phyloP scores from a whole-genome alignment of 192 early-diverging fungal genomes.

The Backusella sp. region DNA sequence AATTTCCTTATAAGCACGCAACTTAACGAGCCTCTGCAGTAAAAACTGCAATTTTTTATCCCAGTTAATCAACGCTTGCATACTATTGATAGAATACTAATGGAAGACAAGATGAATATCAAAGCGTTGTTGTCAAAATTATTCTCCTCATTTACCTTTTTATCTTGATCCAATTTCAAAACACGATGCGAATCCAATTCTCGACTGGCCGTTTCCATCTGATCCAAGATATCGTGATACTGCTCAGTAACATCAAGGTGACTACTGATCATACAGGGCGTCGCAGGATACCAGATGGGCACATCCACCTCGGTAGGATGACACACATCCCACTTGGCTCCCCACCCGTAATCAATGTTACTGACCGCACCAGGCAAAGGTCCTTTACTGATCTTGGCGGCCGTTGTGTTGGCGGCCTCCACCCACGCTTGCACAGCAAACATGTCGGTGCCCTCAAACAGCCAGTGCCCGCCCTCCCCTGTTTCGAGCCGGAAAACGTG shows the following conservation, averaged over 20 bases:
- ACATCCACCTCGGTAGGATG: neutral
- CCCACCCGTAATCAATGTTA: conserved; percentile 11
- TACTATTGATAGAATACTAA: neutral
- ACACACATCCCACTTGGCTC: neutral
- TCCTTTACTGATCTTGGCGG: conserved; percentile 8
- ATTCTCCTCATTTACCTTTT: neutral
- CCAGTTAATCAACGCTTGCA: conserved; percentile 10
- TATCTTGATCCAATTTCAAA: conserved; percentile 3
- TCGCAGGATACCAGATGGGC: conserved; percentile 3
- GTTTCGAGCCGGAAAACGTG: conserved; percentile 11
- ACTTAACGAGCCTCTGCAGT: neutral
- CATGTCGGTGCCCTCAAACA: conserved; percentile 10
- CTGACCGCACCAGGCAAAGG: conserved; percentile 2
- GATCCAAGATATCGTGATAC: conserved; percentile 1
- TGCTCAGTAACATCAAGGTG: neutral
- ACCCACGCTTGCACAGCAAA: conserved; percentile 14
- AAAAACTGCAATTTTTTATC: neutral
- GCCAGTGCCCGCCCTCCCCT: neutral
- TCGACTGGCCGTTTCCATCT: neutral
- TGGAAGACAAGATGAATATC: too few species aligned
- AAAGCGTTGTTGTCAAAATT: neutral
- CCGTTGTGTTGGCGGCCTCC: neutral
- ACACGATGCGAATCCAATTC: neutral
- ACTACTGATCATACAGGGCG: conserved; percentile 5
- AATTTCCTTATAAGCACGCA: neutral